These are phyloP conservation scores for Geotrichum klebahnii DNA, from an alignment of 1,139 yeast genomes.

Conservation along the genomic window DNA sequence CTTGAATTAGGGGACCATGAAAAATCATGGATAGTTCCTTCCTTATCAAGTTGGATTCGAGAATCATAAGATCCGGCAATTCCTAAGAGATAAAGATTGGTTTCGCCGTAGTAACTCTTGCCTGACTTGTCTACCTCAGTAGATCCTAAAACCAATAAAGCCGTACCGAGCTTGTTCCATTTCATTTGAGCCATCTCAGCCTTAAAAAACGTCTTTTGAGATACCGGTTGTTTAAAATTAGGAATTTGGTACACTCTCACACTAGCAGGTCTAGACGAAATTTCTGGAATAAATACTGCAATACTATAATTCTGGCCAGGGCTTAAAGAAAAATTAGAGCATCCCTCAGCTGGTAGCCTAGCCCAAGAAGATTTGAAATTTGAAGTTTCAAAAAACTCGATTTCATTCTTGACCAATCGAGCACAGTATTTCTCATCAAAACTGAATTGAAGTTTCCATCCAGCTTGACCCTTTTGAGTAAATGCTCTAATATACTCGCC, in stretches of 20 bases:
- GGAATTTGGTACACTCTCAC: constrained; percentile 76
- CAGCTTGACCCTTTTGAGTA: constrained; percentile 77
- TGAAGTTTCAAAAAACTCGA: constrained; percentile 63
- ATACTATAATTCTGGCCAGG: constrained; percentile 92
- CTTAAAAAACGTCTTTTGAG: constrained; percentile 86
- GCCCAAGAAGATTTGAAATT: constrained; percentile 59
- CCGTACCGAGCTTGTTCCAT: constrained; percentile 95
- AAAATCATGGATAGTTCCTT: constrained; percentile 96
- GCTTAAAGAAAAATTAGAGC: constrained; percentile 58
- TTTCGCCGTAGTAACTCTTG: constrained; percentile 94
- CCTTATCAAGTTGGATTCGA: constrained; percentile 78
- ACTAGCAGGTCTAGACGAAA: constrained; percentile 72
- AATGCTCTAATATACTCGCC: constrained; percentile 59
- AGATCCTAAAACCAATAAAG: constrained; percentile 85
- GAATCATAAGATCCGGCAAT: constrained; percentile 91
- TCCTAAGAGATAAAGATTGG: constrained; percentile 83
- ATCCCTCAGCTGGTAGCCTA: constrained; percentile 53
- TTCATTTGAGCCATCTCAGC: constrained; percentile 89
- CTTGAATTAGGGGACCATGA: constrained; percentile 96
- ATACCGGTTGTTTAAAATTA: constrained; percentile 71
- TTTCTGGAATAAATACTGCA: constrained; percentile 86
- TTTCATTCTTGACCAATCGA: constrained; percentile 52
- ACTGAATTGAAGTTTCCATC: constrained; percentile 89
- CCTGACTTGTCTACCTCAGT: constrained; percentile 95
- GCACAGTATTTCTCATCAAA: constrained; percentile 71